Evolutionary conservation across 306 rosid species (phyloP).

Genomic region (Cucurbita moschata): DNA sequence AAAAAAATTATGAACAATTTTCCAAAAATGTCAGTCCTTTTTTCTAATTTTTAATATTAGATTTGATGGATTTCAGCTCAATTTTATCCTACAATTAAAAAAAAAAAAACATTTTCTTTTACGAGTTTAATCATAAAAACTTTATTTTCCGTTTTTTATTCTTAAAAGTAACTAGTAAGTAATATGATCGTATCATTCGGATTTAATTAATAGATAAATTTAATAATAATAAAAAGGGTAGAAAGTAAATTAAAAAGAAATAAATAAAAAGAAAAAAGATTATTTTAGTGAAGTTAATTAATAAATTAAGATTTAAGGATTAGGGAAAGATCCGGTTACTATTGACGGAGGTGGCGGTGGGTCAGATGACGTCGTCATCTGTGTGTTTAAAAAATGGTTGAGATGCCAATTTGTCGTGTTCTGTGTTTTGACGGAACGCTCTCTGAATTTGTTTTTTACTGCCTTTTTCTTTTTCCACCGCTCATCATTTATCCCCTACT

Average conservation of each 20-base stretch:
- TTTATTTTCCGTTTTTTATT: not conserved
- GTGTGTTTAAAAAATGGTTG: too few species aligned
- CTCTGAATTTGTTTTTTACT: too few species aligned
- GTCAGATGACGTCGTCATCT: conserved; percentile 5
- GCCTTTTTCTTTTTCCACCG: not conserved
- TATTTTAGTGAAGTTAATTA: too few species aligned
- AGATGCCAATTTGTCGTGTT: conserved; percentile 9
- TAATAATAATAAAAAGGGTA: too few species aligned
- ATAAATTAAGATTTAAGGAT: not conserved
- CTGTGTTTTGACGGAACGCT: conserved; percentile 16
- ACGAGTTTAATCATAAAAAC: too few species aligned
- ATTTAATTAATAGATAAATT: too few species aligned
- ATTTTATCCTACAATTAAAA: too few species aligned
- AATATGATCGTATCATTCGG: too few species aligned
- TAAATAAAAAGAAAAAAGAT: too few species aligned
- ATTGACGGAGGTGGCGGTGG: not conserved
- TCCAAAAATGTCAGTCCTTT: conserved; percentile 8
- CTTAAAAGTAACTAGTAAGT: too few species aligned
- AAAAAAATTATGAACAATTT: conserved; percentile 7
- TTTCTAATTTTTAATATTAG: not conserved
- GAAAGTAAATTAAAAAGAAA: too few species aligned
- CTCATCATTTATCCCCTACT: not conserved
- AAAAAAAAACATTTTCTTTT: too few species aligned
- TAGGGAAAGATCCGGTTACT: not conserved
- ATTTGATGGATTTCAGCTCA: not conserved